phyloP scores from a whole-genome alignment of 23 red algal species.

The Gracilaria vermiculophylla region DNA sequence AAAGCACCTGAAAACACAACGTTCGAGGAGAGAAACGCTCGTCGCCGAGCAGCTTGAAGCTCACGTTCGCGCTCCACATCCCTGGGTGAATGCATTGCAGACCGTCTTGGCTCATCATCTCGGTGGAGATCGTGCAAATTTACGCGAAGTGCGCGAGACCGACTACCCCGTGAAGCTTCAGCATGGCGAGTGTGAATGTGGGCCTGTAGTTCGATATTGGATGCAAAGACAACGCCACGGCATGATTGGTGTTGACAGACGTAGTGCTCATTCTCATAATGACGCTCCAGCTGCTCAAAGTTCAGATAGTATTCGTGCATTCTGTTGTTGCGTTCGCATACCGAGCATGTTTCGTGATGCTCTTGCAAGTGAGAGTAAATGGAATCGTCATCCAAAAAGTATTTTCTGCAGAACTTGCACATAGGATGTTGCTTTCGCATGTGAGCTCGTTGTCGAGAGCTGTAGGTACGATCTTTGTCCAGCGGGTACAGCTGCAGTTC shows the following conservation, averaged over 20 bases:
- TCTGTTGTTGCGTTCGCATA: constrained; percentile 84
- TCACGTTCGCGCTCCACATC: constrained; percentile 47
- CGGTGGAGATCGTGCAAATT: constrained; percentile 62
- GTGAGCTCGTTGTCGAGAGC: constrained; percentile 46
- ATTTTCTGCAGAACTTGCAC: constrained; percentile 76
- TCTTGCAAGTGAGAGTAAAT: constrained; percentile 83
- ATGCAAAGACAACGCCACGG: constrained; percentile 78
- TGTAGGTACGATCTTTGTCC: constrained; percentile 45
- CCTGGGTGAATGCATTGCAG: background rate
- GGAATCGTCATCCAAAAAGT: constrained; percentile 78
- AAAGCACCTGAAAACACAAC: constrained; percentile 53
- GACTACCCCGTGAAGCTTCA: constrained; percentile 13
- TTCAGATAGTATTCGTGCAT: constrained; percentile 86
- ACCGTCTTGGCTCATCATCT: background rate
- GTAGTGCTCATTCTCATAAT: constrained; percentile 83
- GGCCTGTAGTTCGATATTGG: constrained; percentile 74
- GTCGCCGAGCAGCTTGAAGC: constrained; percentile 63
- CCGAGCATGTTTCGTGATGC: constrained; percentile 68
- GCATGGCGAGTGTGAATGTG: constrained; percentile 57
- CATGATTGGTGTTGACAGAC: constrained; percentile 70
- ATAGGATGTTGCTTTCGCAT: constrained; percentile 61
- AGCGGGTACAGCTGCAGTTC: constrained; percentile 54
- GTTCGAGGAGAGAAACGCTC: constrained; percentile 56
- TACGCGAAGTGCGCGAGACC: constrained; percentile 47
- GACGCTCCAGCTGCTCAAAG: constrained; percentile 69